Base-by-base conservation (phyloP, 306 rosid species). In the Prunus davidiana region DNA sequence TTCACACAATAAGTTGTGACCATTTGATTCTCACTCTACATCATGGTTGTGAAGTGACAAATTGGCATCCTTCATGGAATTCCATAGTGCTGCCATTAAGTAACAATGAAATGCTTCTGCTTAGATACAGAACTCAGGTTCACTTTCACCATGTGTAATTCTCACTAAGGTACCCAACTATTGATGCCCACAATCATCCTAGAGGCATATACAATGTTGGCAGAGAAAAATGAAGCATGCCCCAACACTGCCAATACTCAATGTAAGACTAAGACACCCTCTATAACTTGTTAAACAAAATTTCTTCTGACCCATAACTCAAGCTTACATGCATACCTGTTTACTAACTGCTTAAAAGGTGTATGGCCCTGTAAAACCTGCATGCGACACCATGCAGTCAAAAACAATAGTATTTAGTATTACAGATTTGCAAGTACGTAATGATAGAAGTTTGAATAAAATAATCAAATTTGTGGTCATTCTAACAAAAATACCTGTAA, bases 281-380 rank as follows among this genome's bases (percentile, higher is more conserved):
- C 47, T 46, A 22, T 27, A 76, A 65, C 65, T 52, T 58, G 15
- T 50, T 2, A 12, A 28, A 18, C 58, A 18, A 62, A 15, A 62
- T 2, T 62, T 25, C 6, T 28, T 28, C 67, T 62, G 22, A 14
- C 60, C 55, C 27, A 20, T 43, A 67, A 60, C 46, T 69, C 74
- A 24, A 24, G 63, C 65, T 67, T 62, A 67, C 73, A 75, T 32
- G 67, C 76, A 25, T 89, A 94, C 98, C 97, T 89, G 80, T 82
- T 73, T 34, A 82, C 91, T 75, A 90, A 82, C 68, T 87, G 93
- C 83, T 81, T 94, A 84, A 94, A 94, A 66, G 97, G 93, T 56
- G 97, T 85, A 84, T 92, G 98, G 52, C 95, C 97, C 80, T 90
- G 98, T 61, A 92, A 82, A 81, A 94, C 96, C 98, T 94, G 90